These are phyloP conservation scores for Funneliformis caledonium DNA, from an alignment of 371 early-diverging fungal genomes.

Conservation along the genomic window DNA sequence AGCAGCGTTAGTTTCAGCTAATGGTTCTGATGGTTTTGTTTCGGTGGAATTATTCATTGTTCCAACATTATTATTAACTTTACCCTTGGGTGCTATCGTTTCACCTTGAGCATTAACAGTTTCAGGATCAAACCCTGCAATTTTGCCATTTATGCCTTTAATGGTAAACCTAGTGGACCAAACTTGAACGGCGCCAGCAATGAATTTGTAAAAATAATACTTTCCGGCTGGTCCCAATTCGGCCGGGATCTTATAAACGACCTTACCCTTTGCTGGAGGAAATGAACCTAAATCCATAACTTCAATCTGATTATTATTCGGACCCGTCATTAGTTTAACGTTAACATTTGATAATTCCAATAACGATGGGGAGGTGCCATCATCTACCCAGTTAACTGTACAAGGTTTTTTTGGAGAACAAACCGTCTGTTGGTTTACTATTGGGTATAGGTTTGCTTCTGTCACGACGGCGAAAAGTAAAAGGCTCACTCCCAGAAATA, in stretches of 20 bases:
- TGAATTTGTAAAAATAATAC: not conserved
- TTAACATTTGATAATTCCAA: too few species aligned
- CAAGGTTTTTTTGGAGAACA: not conserved
- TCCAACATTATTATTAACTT: too few species aligned
- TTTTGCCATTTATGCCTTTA: not conserved
- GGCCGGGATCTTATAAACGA: not conserved
- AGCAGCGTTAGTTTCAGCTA: too few species aligned
- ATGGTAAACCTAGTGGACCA: not conserved
- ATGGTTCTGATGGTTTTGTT: too few species aligned
- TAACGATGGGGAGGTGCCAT: not conserved
- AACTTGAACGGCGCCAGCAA: not conserved
- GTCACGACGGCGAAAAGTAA: not conserved
- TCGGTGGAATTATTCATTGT: too few species aligned
- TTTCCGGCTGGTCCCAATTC: not conserved
- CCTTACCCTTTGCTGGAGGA: not conserved
- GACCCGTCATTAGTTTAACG: not conserved
- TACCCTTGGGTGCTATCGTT: too few species aligned
- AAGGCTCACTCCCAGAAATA: not conserved
- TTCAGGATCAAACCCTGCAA: not conserved
- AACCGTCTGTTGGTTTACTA: not conserved
- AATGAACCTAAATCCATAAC: not conserved
- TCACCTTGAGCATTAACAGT: not conserved
- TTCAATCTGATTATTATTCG: not conserved
- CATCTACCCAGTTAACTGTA: not conserved
- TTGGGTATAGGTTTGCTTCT: not conserved